Evolutionary conservation across 768 basidiomycete species (phyloP), one percentile per base, ranked within the genome.

Genomic region (Pleurotus platypus): DNA sequence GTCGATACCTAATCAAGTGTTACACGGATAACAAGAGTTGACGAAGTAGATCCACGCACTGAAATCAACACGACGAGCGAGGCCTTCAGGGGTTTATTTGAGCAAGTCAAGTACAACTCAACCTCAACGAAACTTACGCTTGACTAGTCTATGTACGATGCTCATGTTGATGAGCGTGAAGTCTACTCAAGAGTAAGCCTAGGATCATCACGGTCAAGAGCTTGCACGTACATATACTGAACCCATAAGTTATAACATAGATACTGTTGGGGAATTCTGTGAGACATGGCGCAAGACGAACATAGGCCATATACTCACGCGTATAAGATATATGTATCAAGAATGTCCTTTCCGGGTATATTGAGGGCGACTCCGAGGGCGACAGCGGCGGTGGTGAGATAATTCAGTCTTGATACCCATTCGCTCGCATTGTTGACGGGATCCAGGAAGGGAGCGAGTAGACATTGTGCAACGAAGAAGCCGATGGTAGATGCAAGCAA

Each of bases 391-490:
- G 89, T 87, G 26, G 78, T 64, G 42, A 90, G 76, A 67, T 89
- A 92, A 66, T 87, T 87, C 46, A 87, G 67, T 49, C 90, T 70
- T 45, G 87, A 89, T 9, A 79, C 78, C 82, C 85, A 88, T 76
- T 90, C 88, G 66, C 83, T 86, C 1, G 87, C 86, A 68, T 90
- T 90, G 67, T 82, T 82, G 57, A 86, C 78, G 16, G 87, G 86
- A 63, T 89, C 82, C 57, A 85, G 63, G 66, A 90, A 90, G 5
- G 89, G 87, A 1, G 77, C 75, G 53, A 82, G 70, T 26, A 80
- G 64, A 61, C 84, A 86, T 62, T 90, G 88, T 3, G 81, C 64
- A 24, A 78, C 58, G 64, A 90, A 87, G 65, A 87, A 90, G 11
- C 74, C 70, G 12, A 82, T 61, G 55, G 84, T 84, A 35, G 82